phyloP scores from a whole-genome alignment of 78 protist species.

The Dictyostelium intermedium region DNA sequence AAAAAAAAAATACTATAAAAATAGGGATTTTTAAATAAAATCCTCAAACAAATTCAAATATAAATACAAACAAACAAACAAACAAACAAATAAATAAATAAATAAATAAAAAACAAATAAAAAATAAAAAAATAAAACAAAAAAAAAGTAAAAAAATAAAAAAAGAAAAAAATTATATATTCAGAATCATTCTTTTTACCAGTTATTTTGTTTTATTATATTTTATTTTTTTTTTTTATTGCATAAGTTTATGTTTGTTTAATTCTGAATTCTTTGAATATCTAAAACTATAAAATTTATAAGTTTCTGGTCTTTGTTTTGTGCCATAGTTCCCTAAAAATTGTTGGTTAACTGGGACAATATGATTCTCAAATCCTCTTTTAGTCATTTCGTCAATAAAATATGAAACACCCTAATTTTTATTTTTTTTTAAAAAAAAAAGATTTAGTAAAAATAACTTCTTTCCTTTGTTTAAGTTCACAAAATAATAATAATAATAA shows the following conservation, averaged over 20 bases:
- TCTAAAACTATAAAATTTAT: constrained; percentile 78
- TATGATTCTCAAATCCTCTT: constrained; percentile 1
- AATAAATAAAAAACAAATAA: too few species aligned
- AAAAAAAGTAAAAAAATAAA: background rate
- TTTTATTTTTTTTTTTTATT: too few species aligned
- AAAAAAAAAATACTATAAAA: background rate
- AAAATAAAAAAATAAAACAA: background rate
- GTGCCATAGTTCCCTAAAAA: constrained; percentile 78
- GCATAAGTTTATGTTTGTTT: constrained; percentile 26
- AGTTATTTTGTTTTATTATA: too few species aligned
- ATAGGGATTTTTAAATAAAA: background rate
- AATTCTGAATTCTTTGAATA: background rate
- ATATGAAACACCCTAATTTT: constrained; percentile 76
- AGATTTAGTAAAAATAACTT: too few species aligned
- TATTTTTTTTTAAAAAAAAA: too few species aligned
- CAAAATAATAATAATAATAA: too few species aligned
- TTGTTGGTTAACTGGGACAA: constrained; percentile 35
- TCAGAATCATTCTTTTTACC: background rate
- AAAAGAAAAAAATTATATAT: background rate
- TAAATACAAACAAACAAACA: too few species aligned
- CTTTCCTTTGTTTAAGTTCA: too few species aligned
- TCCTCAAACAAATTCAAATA: background rate
- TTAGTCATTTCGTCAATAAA: constrained; percentile 68
- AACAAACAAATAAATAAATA: too few species aligned
- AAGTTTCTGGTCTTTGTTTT: constrained; percentile 83